These are phyloP conservation scores for Pneumocystis sp. DNA, from an alignment of 1,139 yeast species.

Conservation along the genomic window DNA sequence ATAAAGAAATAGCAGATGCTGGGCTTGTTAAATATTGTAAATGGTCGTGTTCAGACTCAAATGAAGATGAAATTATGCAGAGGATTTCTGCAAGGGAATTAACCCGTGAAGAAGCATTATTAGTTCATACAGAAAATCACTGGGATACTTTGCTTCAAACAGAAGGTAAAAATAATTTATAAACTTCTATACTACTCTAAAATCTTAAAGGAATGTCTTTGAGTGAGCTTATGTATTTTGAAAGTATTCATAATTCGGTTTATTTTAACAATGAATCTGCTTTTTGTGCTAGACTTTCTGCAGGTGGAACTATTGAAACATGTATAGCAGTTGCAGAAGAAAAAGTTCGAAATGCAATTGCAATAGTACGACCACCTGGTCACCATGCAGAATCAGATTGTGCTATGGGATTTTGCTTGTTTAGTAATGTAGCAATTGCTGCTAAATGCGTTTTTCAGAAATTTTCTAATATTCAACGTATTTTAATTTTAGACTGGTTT, in stretches of 20 bases:
- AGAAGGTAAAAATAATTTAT: slow-evolving; percentile 23
- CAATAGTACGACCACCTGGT: slow-evolving; percentile 96
- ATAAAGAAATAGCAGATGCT: slow-evolving; percentile 84
- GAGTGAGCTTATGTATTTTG: slow-evolving; percentile 63
- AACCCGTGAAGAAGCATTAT: slow-evolving; percentile 63
- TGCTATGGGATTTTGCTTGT: slow-evolving; percentile 93
- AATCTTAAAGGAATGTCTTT: slow-evolving; percentile 41
- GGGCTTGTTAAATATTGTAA: slow-evolving; percentile 76
- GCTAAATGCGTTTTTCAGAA: slow-evolving; percentile 68
- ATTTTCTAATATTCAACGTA: slow-evolving; percentile 71
- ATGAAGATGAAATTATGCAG: slow-evolving; percentile 75
- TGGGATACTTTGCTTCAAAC: slow-evolving; percentile 62
- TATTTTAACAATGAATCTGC: slow-evolving; percentile 86
- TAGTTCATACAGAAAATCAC: slow-evolving; percentile 76
- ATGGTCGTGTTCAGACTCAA: slow-evolving; percentile 53
- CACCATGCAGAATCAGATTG: slow-evolving; percentile 97
- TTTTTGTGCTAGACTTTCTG: slow-evolving; percentile 75
- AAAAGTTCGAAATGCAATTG: slow-evolving; percentile 75
- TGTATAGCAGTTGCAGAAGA: slow-evolving; percentile 93
- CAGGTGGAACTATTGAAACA: slow-evolving; percentile 96
- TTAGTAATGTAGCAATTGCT: slow-evolving; percentile 94
- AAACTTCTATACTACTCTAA: not conserved
- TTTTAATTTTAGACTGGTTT: slow-evolving; percentile 90
- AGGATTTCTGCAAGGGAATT: slow-evolving; percentile 90
- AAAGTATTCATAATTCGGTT: slow-evolving; percentile 87